phyloP scores from a whole-genome alignment of 108 stramenopile genomes.

The Skeletonema marinoi region DNA sequence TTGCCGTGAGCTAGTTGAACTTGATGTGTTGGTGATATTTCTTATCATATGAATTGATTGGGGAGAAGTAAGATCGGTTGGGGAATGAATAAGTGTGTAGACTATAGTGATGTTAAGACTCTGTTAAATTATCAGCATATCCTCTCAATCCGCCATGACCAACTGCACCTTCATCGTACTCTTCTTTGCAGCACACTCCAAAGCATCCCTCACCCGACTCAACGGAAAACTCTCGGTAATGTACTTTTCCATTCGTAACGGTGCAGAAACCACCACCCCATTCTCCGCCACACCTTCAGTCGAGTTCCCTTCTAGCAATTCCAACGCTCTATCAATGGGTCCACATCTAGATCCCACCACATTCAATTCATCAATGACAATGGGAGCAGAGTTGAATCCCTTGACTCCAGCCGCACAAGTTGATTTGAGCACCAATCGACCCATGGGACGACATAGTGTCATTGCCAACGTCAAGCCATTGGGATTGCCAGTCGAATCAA shows the following conservation, averaged over 20 bases:
- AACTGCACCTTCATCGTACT: background rate
- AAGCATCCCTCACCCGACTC: background rate
- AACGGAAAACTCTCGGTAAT: slow-evolving; percentile 71
- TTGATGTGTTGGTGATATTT: too few relatives aligned
- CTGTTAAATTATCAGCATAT: too few relatives aligned
- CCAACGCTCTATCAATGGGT: slow-evolving; percentile 65
- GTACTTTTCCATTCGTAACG: slow-evolving; percentile 61
- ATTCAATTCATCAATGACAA: slow-evolving; percentile 79
- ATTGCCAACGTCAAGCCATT: slow-evolving; percentile 59
- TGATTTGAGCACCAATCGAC: slow-evolving; percentile 69
- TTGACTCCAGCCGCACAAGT: slow-evolving; percentile 69
- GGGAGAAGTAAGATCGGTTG: too few relatives aligned
- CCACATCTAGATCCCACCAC: slow-evolving; percentile 77
- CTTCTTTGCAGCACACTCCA: background rate
- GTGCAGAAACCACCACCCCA: slow-evolving; percentile 7
- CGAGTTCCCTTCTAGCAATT: slow-evolving; percentile 41
- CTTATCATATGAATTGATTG: too few relatives aligned
- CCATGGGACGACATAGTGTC: slow-evolving; percentile 73
- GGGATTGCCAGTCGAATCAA: slow-evolving; percentile 79
- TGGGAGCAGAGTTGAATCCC: slow-evolving; percentile 72
- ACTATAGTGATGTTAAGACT: too few relatives aligned
- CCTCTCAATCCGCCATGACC: too few relatives aligned
- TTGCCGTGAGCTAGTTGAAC: too few relatives aligned
- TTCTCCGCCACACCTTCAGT: slow-evolving; percentile 6
- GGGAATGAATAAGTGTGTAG: too few relatives aligned